Percentiles rank a stretch among this genome's conserved stretches.
These are phyloP conservation scores for Suhomyces emberorum DNA, from an alignment of 805 yeast genomes.

Conservation along the genomic window DNA sequence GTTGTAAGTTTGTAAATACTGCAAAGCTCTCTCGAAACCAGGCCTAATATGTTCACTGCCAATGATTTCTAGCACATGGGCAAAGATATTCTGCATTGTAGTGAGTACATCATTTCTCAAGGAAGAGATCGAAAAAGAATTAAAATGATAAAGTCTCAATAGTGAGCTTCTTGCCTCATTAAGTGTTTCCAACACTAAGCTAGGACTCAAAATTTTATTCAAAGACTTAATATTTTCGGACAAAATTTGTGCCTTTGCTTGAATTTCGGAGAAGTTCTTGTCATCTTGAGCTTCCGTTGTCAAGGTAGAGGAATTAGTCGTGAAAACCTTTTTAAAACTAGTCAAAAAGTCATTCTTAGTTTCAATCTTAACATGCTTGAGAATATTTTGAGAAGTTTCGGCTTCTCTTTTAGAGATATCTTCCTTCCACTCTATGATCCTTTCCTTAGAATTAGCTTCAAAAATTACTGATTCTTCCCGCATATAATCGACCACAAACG, in stretches of 20 bases:
- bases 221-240: conserved; percentile 72
- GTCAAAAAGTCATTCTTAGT: conserved; percentile 29
- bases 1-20: conserved; percentile 65
- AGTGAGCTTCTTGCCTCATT: conserved; percentile 66
- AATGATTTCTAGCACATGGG: conserved; percentile 57
- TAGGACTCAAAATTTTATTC: conserved; percentile 74
- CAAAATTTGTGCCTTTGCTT: conserved; percentile 76
- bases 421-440: conserved; percentile 32
- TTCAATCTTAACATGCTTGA: conserved; percentile 48
- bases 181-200: conserved; percentile 67
- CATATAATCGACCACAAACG: conserved; percentile 37
- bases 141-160: conserved; percentile 46
- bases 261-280: conserved; percentile 58
- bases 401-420: conserved; percentile 42
- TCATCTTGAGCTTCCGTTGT: conserved; percentile 4
- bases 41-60: conserved; percentile 74
- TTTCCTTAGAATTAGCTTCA: conserved; percentile 21
- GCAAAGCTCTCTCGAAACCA: conserved; percentile 81
- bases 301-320: conserved; percentile 10
- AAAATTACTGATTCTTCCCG: conserved; percentile 34
- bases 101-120: conserved; percentile 32
- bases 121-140: conserved; percentile 31
- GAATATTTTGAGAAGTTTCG: conserved; percentile 45
- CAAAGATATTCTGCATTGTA: conserved; percentile 60
- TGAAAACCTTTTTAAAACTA: conserved; percentile 24